Base-by-base conservation (phyloP, 768 basidiomycete genomes). In the Lanmaoa pseudosensibilis region DNA sequence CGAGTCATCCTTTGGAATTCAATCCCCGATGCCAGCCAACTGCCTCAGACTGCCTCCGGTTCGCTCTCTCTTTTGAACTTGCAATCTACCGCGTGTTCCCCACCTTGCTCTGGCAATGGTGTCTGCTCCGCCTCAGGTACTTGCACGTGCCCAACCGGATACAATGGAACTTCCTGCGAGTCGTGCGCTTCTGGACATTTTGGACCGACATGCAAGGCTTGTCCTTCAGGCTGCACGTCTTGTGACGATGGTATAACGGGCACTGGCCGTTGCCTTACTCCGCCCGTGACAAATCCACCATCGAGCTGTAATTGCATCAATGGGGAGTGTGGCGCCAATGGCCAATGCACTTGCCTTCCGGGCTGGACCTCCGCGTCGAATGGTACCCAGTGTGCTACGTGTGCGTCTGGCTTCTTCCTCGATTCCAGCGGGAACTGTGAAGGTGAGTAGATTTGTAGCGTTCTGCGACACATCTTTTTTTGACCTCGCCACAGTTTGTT, bases 171-270 rank as follows among this genome's bases (percentile, higher is more conserved):
- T 5, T 84, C 87, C 0, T 96, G 94, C 73, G 92, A 94, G 67
- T 75, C 83, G 1, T 96, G 93, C 62, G 77, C 83, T 1, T 34
- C 78, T 6, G 89, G 89, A 1, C 87, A 87, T 70, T 96, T 89
- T 64, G 93, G 93, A 0, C 77, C 85, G 1, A 76, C 71, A 0
- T 95, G 93, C 66, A 74, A 83, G 52, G 68, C 84, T 5, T 94
- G 92, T 62, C 87, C 90, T 1, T 70, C 76, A 0, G 83, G 82
- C 5, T 94, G 93, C 70, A 65, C 75, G 0, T 70, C 78, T 3
- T 95, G 93, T 67, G 88, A 92, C 60, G 85, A 90, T 18, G 92
- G 93, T 6, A 84, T 90, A 40, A 80, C 85, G 0, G 93, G 93
- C 0, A 80, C 84, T 1, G 94, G 94, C 0, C 76, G 77, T 41